Evolutionary conservation across 176 grass and related monocot species (phyloP), one percentile per base, ranked within the genome.

Genomic region (Cenchrus fungigraminus): DNA sequence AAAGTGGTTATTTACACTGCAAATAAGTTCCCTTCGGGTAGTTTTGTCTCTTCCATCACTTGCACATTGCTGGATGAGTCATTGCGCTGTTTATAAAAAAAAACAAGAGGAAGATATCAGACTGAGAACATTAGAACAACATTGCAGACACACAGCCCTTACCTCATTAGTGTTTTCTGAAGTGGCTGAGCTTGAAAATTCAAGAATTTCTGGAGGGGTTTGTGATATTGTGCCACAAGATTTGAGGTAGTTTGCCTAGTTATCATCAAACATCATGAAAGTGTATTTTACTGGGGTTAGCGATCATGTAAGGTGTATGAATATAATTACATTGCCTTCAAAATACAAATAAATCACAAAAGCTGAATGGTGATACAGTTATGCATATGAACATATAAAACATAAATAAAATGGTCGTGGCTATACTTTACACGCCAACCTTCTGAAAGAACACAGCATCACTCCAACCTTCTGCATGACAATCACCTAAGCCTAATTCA

Each of bases 191-290:
- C 46, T 75, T 49, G 51, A 74, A 20, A 12, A n/a, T 77, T 87
- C 40, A 4, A 42, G 12, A 54, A 94, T 84, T 73, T 95, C 91
- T 28, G 77, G 60, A 51, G 87, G 93, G 22, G 81, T 95, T 88
- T 95, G 78, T 46, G 25, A 68, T 74, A 93, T 93, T 11, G 87
- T 43, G 4, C 90, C 93, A 75, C 89, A 95, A 4, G 89, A 90
- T 82, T 94, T 99, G 44, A 96, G 85, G 82, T 94, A 88, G 43
- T 92, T 90, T 60, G 78, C 90, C 91, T 95, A 76, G 52, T 79
- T 63, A 88, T 7, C 84, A 68, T 44, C 6, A 50, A 79, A 76
- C 51, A 12, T 5, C 77, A 80, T 19, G 31, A 67, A 71, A 81
- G 1, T 3, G 64, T 3, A 32, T 47, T 12, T 85, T 14, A 82